Evolutionary conservation across 2,329 filamentous ascomycete genomes (phyloP).

Genomic region (Fusarium robinianum): DNA sequence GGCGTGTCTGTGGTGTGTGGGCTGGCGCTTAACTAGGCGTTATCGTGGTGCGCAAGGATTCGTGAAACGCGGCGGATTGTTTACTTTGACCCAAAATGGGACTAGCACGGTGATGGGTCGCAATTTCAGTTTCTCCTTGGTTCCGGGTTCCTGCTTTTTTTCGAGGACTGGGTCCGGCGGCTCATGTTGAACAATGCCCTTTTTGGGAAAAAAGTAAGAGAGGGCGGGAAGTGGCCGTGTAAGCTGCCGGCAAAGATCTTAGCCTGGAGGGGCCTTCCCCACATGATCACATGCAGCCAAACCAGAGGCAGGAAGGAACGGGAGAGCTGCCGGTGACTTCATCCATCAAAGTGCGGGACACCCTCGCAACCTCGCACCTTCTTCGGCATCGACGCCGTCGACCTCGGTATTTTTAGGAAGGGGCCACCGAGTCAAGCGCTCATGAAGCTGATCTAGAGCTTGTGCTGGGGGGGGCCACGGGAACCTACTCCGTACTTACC

Average conservation of each 20-base stretch:
- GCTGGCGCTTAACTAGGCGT: no score
- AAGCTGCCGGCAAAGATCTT: background rate
- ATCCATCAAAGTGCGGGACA: constrained; percentile 34
- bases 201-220: background rate
- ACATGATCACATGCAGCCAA: constrained; percentile 36
- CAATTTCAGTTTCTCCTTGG: constrained; percentile 34
- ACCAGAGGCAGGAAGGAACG: constrained; percentile 7
- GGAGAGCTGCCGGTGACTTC: no score
- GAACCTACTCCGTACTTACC: no score
- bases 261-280: constrained; percentile 17
- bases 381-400: constrained; percentile 26
- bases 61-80: constrained; percentile 32
- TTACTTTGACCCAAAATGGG: constrained; percentile 37
- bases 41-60: constrained; percentile 31
- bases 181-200: constrained; percentile 16
- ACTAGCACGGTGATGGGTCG: constrained; percentile 27
- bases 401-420: constrained; percentile 31
- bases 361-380: constrained; percentile 10
- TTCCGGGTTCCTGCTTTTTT: constrained; percentile 7
- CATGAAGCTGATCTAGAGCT: constrained; percentile 23
- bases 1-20: constrained; percentile 21
- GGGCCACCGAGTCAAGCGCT: constrained; percentile 12
- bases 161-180: constrained; percentile 2
- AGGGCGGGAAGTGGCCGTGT: background rate
- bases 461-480: no score